Conservation (phyloP, 1,284 basidiomycete species). For the Heterobasidion occidentale region DNA sequence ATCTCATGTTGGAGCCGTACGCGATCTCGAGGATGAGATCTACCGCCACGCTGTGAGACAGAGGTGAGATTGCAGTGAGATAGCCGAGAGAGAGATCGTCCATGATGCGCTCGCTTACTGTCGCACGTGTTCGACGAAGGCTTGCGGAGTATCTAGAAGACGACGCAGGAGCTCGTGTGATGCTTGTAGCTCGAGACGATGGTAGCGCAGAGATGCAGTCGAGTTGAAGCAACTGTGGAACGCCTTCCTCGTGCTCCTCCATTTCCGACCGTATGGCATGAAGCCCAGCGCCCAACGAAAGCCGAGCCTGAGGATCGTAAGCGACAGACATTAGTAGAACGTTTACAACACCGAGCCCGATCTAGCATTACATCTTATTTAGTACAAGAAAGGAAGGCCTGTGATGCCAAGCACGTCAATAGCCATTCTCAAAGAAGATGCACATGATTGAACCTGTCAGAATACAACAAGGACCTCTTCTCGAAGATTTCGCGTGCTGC, state of each 20-base stretch:
- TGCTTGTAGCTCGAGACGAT: conserved; percentile 13
- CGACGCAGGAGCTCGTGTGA: conserved; percentile 12
- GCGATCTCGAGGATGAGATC: conserved; percentile 18
- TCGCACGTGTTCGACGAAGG: conserved; percentile 6
- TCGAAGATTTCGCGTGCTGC: conserved; percentile 13
- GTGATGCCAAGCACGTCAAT: neutral
- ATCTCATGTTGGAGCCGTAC: conserved; percentile 20
- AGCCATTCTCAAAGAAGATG: neutral
- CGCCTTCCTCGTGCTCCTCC: conserved; percentile 4
- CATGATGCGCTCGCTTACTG: neutral
- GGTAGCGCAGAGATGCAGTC: conserved; percentile 14
- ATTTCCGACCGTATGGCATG: conserved; percentile 5
- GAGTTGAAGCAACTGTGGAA: conserved; percentile 7
- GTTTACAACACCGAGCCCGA: neutral
- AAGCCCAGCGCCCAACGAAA: conserved; percentile 14
- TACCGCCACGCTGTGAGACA: conserved; percentile 18
- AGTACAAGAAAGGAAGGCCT: conserved; percentile 5
- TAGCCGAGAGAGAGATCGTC: neutral
- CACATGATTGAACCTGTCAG: conserved; percentile 6
- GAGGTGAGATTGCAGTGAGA: conserved; percentile 4
- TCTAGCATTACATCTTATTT: conserved; percentile 1
- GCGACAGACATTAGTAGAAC: neutral
- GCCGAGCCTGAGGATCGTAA: conserved; percentile 4
- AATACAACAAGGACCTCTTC: conserved; percentile 7
- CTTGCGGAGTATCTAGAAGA: conserved; percentile 15